Base-by-base conservation (phyloP, 306 rosid species). In the Castanospermum australe region DNA sequence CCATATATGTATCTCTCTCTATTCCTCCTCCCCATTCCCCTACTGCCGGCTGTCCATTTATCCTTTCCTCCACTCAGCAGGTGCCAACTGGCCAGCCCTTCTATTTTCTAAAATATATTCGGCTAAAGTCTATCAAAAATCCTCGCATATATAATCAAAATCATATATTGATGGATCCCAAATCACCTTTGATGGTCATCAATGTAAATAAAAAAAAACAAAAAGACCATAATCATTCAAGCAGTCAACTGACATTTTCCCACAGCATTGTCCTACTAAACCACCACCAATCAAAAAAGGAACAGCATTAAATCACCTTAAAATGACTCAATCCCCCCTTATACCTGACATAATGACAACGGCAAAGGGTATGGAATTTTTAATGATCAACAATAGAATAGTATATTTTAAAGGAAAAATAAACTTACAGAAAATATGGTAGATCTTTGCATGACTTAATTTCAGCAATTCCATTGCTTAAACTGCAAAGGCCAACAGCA, bases 391-490 rank as follows among this genome's bases (percentile, higher is more conserved):
- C 52, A 25, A 50, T 35, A 38, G 47, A 65, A 72, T 64, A 60
- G 32, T 68, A 73, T 55, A 73, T 42, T 64, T 33, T 35, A 42
- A 59, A 30, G 54, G n/a, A n/a, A 67, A 72, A 75, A 83, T 48
- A 69, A 57, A 74, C 97, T 90, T 67, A 96, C 99, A 96, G 80
- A 81, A 91, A 96, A 84, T 85, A 89, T 11, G 99, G 99, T 74
- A 96, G 82, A 78, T 93, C 89, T 59, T 84, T 75, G 96, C 96
- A 90, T 6, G 93, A 89, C 82, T 90, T 93, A 73, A 96, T 91
- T 87, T 89, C 98, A 22, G 83, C 86, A 76, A 85, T 65, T 82
- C 92, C 98, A 73, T 86, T 79, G 71, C 64, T 84, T 28, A 88
- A 75, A 84, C 84, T 81, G 91, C 88, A 90, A 39, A 82, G 51